Percentiles rank a stretch among this genome's conserved stretches.
Conservation (phyloP, 164 flowering plant species). For the Paratinospora sagittata region DNA sequence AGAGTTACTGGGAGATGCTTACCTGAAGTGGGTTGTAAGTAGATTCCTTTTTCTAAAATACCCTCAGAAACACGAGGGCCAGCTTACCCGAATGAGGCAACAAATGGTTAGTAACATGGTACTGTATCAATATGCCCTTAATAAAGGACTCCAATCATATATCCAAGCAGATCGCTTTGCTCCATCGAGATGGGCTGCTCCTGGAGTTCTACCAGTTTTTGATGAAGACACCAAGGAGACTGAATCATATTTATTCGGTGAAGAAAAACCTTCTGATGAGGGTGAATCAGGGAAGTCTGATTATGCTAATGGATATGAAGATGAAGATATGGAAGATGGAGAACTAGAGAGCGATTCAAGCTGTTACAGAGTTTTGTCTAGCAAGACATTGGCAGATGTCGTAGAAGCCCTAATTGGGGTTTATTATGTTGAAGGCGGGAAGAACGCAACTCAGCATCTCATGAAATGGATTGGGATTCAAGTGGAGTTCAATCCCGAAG, state of each 20-base stretch:
- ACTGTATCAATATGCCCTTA: slow-evolving; percentile 72
- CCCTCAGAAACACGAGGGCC: slow-evolving; percentile 98
- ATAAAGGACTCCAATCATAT: slow-evolving; percentile 81
- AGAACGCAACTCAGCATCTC: slow-evolving; percentile 79
- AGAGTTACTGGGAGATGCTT: slow-evolving; percentile 98
- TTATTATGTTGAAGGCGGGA: slow-evolving; percentile 95
- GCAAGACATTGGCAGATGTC: slow-evolving; percentile 97
- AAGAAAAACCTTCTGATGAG: slow-evolving; percentile 29
- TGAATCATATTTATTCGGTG: slow-evolving; percentile 53
- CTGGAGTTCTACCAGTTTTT: slow-evolving; percentile 95
- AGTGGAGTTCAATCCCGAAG: slow-evolving; percentile 68
- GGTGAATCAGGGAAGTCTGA: slow-evolving; percentile 14
- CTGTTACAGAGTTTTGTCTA: slow-evolving; percentile 91
- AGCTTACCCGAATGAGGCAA: slow-evolving; percentile 98
- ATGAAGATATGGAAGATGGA: slow-evolving; percentile 84
- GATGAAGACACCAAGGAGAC: slow-evolving; percentile 86
- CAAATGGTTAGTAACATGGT: slow-evolving; percentile 98
- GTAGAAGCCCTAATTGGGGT: slow-evolving; percentile 97
- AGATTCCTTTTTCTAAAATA: slow-evolving; percentile 84
- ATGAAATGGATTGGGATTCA: slow-evolving; percentile 96
- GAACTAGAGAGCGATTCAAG: slow-evolving; percentile 92
- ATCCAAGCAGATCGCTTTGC: slow-evolving; percentile 99
- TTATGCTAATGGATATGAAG: slow-evolving; percentile 38
- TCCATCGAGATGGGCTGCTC: slow-evolving; percentile 99
- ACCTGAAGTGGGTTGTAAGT: slow-evolving; percentile 98